Conservation (phyloP, 345 rosid genomes). For the Garcia nutans region DNA sequence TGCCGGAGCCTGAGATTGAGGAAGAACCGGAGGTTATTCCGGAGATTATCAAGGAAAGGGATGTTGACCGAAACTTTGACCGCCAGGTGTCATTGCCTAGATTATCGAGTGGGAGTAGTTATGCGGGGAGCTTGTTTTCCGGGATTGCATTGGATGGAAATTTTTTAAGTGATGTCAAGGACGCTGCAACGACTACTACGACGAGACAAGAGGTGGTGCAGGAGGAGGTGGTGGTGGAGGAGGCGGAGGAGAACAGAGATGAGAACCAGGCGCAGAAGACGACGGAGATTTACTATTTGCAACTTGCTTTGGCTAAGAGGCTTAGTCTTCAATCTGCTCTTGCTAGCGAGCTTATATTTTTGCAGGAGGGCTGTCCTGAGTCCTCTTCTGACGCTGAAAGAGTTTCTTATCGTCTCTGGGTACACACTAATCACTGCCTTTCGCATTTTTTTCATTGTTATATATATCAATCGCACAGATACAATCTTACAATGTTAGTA, state of each 20-base stretch:
- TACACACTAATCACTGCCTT: slow-evolving; percentile 20
- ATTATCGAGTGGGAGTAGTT: slow-evolving; percentile 82
- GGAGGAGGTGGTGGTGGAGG: slow-evolving; percentile 43
- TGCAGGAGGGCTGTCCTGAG: slow-evolving; percentile 33
- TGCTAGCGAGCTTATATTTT: slow-evolving; percentile 37
- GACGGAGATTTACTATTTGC: slow-evolving; percentile 66
- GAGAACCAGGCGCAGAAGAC: slow-evolving; percentile 42
- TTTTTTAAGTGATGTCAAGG: slow-evolving; percentile 55
- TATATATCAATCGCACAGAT: too few relatives aligned
- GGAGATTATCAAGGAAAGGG: slow-evolving; percentile 30
- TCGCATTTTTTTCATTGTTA: neutral
- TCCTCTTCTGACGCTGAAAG: slow-evolving; percentile 46
- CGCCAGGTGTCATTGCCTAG: slow-evolving; percentile 68
- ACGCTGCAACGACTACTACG: slow-evolving; percentile 32
- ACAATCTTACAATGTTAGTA: neutral
- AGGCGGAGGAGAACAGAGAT: slow-evolving; percentile 28
- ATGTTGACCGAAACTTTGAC: slow-evolving; percentile 54
- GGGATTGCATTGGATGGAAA: slow-evolving; percentile 73
- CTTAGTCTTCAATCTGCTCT: slow-evolving; percentile 64
- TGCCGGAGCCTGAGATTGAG: slow-evolving; percentile 27
- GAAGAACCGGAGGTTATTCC: slow-evolving; percentile 11
- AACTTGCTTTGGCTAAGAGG: slow-evolving; percentile 73
- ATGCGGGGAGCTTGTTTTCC: slow-evolving; percentile 76
- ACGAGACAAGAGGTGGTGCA: slow-evolving; percentile 21
- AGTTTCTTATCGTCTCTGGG: slow-evolving; percentile 90